Base-by-base conservation (phyloP, 75 land plant genomes). In the Cupressus sempervirens region DNA sequence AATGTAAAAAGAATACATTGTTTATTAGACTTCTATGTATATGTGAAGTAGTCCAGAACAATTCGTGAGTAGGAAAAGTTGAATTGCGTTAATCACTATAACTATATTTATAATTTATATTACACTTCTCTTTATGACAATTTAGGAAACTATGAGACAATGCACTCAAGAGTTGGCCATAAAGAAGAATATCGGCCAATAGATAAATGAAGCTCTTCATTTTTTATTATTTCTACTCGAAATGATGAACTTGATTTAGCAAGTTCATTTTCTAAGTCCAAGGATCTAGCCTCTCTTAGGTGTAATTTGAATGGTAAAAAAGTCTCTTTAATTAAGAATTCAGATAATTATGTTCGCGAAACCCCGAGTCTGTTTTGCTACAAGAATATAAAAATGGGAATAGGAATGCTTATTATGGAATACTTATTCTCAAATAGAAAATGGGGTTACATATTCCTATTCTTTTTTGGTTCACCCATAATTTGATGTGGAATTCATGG, bases 141-240 rank as follows among this genome's bases (percentile, higher is more conserved):
- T 82, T 95, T 95, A 73, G 91, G 91, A 4, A 88, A 88, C 81
- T 96, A 96, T 77, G 96, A 96, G 88, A 92, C 91, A 30, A 75
- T 85, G 48, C 94, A 96, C 76, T 96, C 96, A 96, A 85, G 89
- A 56, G 85, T 90, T 88, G 96, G 98, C 62, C 98, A 96, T 87
- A 96, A 91, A 72, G 92, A 93, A 8, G 90, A 92, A 86, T 96
- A 96, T 76, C 77, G 23, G 62, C 86, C 89, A 18, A 45, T 73
- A 29, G 81, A 43, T 77, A 77, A 43, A 40, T 43, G 81, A 7
- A 43, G 4, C 43, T 77, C 81, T 43, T 58, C 65, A 58, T 43
- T 43, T 77, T 77, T 26, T 18, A 41, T 43, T 77, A 40, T 77
- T 43, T 77, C 48, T 77, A 77, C 81, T 77, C 29, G 23, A 77